Evolutionary conservation across 345 rosid genomes (phyloP), one percentile per base, ranked within the genome.

Genomic region (Pistacia vera): DNA sequence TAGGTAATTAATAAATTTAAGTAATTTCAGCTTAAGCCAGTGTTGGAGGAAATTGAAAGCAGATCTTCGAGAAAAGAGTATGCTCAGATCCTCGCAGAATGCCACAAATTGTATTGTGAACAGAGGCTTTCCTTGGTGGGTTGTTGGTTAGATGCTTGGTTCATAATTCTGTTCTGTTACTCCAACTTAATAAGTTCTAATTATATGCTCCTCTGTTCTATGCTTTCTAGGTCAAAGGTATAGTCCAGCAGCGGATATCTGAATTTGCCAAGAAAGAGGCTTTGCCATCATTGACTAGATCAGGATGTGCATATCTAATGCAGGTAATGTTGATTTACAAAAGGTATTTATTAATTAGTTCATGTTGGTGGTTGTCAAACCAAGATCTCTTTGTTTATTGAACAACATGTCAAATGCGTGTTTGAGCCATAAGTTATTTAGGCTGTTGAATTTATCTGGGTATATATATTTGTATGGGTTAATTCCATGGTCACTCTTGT

Each of bases 271-370:
- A 92, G 85, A 95, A 90, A 78, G 99, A 93, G 87, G 87, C 91
- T 55, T 84, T 95, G 85, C 95, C 98, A 66, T 90, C 98, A 59
- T 87, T 95, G 87, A 95, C 98, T 55, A 90, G 99, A 86, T 90
- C 98, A 46, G 98, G 99, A 70, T 95, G 99, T 86, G 96, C 98
- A 74, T 95, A 93, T 81, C 86, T 95, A 66, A 92, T 89, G 91
- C 98, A 91, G 98, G 99, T 95, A 87, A 11, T 68, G 65, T 71
- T 25, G 16, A 28, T 30, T 54, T 74, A 25, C 52, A 16, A 16
- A 12, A 8, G 66, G 62, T 17, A 5, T 36, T 5, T 7, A 41
- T 8, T 30, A 22, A 59, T 22, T 66, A 8, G 64, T 60, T 30
- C 16, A 33, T 51, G 41, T 8, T 46, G 65, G 69, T 33, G 49